Evolutionary conservation across 2,329 filamentous ascomycete genomes (phyloP).

Genomic region (Botryotinia convoluta): DNA sequence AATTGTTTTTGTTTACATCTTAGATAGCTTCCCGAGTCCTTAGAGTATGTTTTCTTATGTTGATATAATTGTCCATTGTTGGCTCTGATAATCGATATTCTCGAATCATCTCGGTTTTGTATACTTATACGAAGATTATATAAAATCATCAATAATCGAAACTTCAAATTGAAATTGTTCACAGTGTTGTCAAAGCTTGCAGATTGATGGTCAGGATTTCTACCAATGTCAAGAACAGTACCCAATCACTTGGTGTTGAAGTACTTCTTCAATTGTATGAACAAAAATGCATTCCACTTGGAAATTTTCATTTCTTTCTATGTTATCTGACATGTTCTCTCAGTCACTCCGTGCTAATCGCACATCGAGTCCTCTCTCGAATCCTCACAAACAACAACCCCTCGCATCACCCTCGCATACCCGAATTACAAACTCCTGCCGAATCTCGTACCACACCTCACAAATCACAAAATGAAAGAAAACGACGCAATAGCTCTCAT

Average conservation of each 20-base stretch:
- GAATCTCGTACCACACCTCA: neutral
- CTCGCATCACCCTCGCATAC: neutral
- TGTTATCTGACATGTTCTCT: neutral
- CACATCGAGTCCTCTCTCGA: neutral
- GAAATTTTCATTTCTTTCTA: neutral
- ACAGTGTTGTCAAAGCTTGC: neutral
- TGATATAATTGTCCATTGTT: neutral
- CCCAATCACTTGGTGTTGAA: neutral
- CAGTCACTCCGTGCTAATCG: neutral
- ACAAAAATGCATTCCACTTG: constrained; percentile 1
- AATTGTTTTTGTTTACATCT: constrained; percentile 16
- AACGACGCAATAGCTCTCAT: constrained; percentile 9
- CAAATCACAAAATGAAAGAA: neutral
- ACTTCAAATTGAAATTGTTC: neutral
- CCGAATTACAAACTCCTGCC: neutral
- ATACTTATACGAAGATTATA: neutral
- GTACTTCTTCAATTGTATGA: neutral
- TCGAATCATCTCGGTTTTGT: neutral
- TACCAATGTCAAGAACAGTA: neutral
- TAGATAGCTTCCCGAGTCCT: neutral
- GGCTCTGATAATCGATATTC: neutral
- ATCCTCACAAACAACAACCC: neutral
- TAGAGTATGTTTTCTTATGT: too few relatives aligned
- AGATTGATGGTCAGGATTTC: neutral
- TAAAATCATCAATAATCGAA: neutral